Base-by-base conservation (phyloP, 495 filamentous ascomycete genomes). In the Cercophora sp. region DNA sequence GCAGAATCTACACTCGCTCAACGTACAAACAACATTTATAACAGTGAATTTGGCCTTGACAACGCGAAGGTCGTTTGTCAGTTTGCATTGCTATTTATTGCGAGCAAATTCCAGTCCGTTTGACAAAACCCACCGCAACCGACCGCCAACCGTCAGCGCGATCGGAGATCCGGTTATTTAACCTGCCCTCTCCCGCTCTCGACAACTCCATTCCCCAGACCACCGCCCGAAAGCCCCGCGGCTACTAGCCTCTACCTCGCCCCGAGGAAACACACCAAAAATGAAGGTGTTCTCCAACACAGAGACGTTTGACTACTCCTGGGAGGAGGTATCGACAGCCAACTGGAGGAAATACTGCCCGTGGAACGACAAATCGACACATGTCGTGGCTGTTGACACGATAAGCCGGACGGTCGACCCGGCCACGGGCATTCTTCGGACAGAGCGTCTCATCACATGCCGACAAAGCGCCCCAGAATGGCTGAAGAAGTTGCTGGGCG, bases 281-380 rank as follows among this genome's bases (percentile, higher is more conserved):
- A 98, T 98, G 93, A 95, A 92, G 79, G 87, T 98, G 65, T 98
- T 96, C 66, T 86, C 89, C 27, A 89, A 87, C 54, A 73, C 73
- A 25, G 89, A 86, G 69, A 89, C 87, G 18, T 97, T 96, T 74
- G 80, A 96, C 69, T 98, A 98, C 77, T 91, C 90, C 22, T 98
- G 93, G 92, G 86, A 91, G 59, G 94, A 96, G 69, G 94, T 97
- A 27, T 95, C 91, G n/a, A 89, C 89, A n/a, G 89, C 87, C 59
- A 98, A 97, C 79, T 98, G 93, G 93, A 84, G 85, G 43, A 98
- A 98, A 71, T 98, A 98, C 75, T 94, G 88, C 68, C 90, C 91
- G 26, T 96, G 93, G 93, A 98, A 98, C 73, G 83, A 96, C 58
- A 91, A 94, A 69, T 88, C 85, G 1, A 87, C 88, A 23, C 93